Conservation (phyloP, 1,284 basidiomycete genomes). For the Ustilago esculenta region DNA sequence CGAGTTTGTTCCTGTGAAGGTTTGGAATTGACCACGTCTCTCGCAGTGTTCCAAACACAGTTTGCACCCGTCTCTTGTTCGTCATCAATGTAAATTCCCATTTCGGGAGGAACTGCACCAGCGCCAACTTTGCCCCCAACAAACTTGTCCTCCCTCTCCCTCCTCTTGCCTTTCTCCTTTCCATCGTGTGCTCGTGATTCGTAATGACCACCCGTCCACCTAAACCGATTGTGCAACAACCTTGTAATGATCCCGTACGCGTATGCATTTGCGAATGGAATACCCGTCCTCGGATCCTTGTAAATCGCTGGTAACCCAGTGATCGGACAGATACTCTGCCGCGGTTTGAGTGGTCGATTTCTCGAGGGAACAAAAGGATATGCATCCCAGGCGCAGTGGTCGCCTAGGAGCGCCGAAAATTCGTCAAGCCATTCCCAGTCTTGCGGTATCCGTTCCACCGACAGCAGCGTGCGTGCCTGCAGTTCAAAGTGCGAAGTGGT, state of each 20-base stretch:
- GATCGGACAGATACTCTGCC: constrained; percentile 68
- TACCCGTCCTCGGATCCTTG: constrained; percentile 78
- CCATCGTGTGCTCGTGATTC: neutral
- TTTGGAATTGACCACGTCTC: neutral
- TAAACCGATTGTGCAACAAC: constrained; percentile 71
- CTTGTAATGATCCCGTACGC: constrained; percentile 75
- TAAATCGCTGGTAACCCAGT: constrained; percentile 72
- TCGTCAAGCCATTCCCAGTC: constrained; percentile 73
- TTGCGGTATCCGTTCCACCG: constrained; percentile 38
- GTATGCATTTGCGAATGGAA: constrained; percentile 77
- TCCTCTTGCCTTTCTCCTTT: constrained; percentile 1
- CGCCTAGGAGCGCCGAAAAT: constrained; percentile 80
- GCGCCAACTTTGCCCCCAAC: neutral
- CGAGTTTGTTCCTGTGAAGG: too few relatives aligned
- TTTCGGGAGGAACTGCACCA: constrained; percentile 28
- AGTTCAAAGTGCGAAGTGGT: constrained; percentile 3
- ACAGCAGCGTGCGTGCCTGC: constrained; percentile 53
- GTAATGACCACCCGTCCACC: constrained; percentile 45
- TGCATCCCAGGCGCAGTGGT: constrained; percentile 69
- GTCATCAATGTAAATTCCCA: constrained; percentile 45
- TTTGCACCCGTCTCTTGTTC: constrained; percentile 34
- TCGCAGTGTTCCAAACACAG: constrained; percentile 16
- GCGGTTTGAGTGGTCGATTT: constrained; percentile 67
- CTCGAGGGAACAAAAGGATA: constrained; percentile 67
- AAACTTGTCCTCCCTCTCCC: neutral